phyloP scores from a whole-genome alignment of 495 filamentous ascomycete species.

The Penicillium pulvis region DNA sequence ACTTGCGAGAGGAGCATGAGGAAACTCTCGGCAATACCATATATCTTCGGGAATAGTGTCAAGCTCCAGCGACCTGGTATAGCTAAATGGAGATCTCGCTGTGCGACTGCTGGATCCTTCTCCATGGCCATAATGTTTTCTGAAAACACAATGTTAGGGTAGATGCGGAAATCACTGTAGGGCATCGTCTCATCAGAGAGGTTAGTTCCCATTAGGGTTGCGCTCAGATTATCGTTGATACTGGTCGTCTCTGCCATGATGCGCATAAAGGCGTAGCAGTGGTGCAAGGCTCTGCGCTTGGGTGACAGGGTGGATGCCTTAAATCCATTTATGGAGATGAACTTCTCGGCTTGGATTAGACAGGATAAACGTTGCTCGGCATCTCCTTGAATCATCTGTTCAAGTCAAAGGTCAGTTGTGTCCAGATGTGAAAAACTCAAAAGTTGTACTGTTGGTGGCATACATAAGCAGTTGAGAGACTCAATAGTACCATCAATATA shows the following conservation, averaged over 20 bases:
- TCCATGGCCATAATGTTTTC: slow-evolving; percentile 22
- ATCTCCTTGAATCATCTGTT: slow-evolving; percentile 27
- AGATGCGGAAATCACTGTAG: slow-evolving; percentile 19
- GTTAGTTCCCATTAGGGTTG: not conserved
- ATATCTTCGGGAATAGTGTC: slow-evolving; percentile 25
- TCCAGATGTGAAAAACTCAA: no score
- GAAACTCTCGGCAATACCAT: slow-evolving; percentile 25
- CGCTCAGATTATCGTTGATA: slow-evolving; percentile 8
- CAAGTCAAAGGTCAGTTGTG: not conserved
- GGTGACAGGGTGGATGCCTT: slow-evolving; percentile 16
- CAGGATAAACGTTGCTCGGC: slow-evolving; percentile 14
- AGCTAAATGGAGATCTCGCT: slow-evolving; percentile 27
- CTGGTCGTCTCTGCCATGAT: slow-evolving; percentile 31
- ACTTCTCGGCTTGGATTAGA: slow-evolving; percentile 22
- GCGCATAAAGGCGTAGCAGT: slow-evolving; percentile 30
- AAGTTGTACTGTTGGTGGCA: not conserved
- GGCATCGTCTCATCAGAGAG: not conserved
- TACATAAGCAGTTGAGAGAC: slow-evolving; percentile 28
- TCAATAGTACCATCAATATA: slow-evolving; percentile 22
- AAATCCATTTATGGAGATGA: slow-evolving; percentile 22
- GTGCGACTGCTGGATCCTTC: slow-evolving; percentile 22
- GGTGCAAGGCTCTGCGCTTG: slow-evolving; percentile 24
- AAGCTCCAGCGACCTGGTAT: slow-evolving; percentile 26
- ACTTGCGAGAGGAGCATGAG: slow-evolving; percentile 29
- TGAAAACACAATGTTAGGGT: slow-evolving; percentile 14